Percentiles rank a stretch among this genome's conserved stretches.
Evolutionary conservation across 139 green algal species (phyloP).

Genomic region (Auxenochlorella protothecoides): DNA sequence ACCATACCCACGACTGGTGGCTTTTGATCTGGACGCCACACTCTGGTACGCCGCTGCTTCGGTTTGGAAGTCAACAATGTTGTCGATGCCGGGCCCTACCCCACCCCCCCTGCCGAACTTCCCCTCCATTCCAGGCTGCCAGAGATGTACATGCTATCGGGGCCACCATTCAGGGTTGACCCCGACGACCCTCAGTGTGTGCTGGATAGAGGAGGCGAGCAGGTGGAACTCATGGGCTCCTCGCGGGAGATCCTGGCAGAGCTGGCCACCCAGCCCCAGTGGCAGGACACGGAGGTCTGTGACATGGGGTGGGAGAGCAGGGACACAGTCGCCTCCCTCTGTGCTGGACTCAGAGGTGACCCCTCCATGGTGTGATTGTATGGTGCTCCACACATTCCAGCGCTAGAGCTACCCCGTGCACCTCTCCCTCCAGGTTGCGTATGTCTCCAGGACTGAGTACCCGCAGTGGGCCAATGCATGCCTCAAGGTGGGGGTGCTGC

Average conservation of each 20-base stretch:
- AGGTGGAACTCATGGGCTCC: constrained; percentile 38
- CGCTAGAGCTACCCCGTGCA: no score
- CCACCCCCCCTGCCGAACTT: background rate
- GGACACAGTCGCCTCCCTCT: no score
- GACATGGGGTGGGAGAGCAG: no score
- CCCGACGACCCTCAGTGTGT: background rate
- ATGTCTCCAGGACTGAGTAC: constrained; percentile 45
- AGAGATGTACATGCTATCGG: constrained; percentile 47
- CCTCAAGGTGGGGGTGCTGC: constrained; percentile 38
- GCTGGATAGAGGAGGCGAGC: constrained; percentile 18
- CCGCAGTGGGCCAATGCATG: constrained; percentile 43
- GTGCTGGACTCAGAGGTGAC: no score
- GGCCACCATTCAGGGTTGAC: constrained; percentile 31
- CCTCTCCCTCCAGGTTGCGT: constrained; percentile 19
- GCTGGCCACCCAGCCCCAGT: constrained; percentile 31
- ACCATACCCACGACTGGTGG: constrained; percentile 1
- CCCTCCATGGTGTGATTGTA: no score
- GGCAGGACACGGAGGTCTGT: constrained; percentile 26
- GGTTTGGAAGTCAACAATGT: no score
- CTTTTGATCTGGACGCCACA: constrained; percentile 23
- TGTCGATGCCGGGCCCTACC: no score
- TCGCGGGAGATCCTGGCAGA: constrained; percentile 30
- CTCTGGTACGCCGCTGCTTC: constrained; percentile 9
- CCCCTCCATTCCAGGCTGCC: constrained; percentile 10
- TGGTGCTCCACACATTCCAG: no score